Conservation (phyloP, 2,329 filamentous ascomycete genomes). For the Gyromitra esculenta region DNA sequence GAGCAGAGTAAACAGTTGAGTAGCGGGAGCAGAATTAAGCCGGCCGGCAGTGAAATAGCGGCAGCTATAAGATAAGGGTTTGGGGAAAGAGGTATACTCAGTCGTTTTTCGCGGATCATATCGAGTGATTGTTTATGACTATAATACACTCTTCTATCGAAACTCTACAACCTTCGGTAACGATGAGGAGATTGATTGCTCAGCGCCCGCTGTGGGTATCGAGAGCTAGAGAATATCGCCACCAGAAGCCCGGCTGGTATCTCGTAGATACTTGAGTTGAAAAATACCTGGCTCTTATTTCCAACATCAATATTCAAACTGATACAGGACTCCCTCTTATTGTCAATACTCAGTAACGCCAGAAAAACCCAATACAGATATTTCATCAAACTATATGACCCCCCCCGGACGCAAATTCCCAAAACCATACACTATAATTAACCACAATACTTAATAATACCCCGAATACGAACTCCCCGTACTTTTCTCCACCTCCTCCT, state of each 20-base stretch:
- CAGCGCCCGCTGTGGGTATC: too few species aligned
- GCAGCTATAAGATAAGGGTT: too few species aligned
- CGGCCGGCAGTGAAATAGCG: too few species aligned
- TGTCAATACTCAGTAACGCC: not conserved
- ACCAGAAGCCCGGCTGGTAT: too few species aligned
- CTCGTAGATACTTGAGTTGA: too few species aligned
- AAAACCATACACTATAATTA: not conserved
- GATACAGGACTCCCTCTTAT: not conserved
- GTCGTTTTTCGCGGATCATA: not conserved
- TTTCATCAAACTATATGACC: not conserved
- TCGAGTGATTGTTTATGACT: not conserved
- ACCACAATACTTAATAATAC: slow-evolving; percentile 60
- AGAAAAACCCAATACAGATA: not conserved
- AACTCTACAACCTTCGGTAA: too few species aligned
- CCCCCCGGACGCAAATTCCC: not conserved
- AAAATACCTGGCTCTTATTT: too few species aligned
- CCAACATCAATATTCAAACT: not conserved
- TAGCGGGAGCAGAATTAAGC: too few species aligned
- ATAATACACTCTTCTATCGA: not conserved
- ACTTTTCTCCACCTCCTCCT: slow-evolving; percentile 57
- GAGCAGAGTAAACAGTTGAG: too few species aligned
- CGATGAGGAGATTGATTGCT: too few species aligned
- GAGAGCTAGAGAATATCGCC: too few species aligned
- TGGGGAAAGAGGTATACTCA: not conserved
- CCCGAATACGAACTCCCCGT: slow-evolving; percentile 53